Evolutionary conservation across 2,329 filamentous ascomycete genomes (phyloP), one percentile per base, ranked within the genome.

Genomic region (Xylariaceae sp.): DNA sequence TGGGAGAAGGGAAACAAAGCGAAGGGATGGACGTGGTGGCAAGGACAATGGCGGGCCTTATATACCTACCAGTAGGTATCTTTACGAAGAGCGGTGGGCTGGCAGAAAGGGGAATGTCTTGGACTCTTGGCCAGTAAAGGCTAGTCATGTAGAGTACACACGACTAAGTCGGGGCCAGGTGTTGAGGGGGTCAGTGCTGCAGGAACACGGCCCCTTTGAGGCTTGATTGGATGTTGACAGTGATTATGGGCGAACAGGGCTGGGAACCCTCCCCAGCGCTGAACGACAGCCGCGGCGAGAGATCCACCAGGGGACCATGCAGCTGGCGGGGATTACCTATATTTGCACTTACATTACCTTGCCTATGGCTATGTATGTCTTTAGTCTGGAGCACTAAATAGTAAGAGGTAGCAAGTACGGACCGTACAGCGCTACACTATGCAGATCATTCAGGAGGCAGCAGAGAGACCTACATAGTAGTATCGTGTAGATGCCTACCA

Each of bases 1-100:
- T 47, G 52, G 62, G 11, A 58, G 73, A 73, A 64, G 62, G 59
- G 54, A 65, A 73, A 66, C 70, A 70, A 73, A 64, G 68, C 70
- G 61, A 65, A 58, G 53, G 62, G 54, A 68, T 64, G 54, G 57
- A 63, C 61, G 65, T 58, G 47, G 56, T 62, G 53, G 30, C 43
- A 11, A 6, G 42, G 43, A 45, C 43, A 29, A 45, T 31, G 29
- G 43, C 29, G 19, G 41, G 60, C 64, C 64, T 68, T 68, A 68
- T 68, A 68, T 60, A 60, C 50, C 58, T 55, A 47, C 44, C 41
- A 19, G 19, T 19, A 19, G 19, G 19, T 19, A 19, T 19, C 19
- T 19, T 19, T 56, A 61, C 54, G 53, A 61, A 57, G 50, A 58
- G 55, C 3, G 58, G 58, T 50, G 59, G 64, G 49, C 47, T 42